Evolutionary conservation across 257 asterid species (phyloP).

Genomic region (Przewalskia tangutica): DNA sequence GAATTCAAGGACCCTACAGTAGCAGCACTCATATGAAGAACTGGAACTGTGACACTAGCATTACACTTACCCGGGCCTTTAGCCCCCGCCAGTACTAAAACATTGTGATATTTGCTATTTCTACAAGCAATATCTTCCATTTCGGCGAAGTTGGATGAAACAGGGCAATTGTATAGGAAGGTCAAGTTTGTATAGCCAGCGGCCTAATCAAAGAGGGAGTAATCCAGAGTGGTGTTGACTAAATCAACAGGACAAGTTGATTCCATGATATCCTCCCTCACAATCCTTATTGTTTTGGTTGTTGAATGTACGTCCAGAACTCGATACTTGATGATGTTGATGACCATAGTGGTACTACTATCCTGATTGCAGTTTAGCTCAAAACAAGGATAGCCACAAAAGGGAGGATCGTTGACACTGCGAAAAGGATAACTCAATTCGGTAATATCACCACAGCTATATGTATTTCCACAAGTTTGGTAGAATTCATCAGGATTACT

Average conservation of each 20-base stretch:
- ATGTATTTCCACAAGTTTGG: conserved; percentile 28
- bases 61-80: conserved; percentile 35
- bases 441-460: conserved; percentile 44
- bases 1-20: conserved; percentile 2
- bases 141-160: neutral
- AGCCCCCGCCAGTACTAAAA: conserved; percentile 30
- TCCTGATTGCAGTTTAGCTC: conserved; percentile 27
- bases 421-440: conserved; percentile 54
- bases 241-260: conserved; percentile 40
- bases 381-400: conserved; percentile 61
- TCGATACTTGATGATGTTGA: conserved; percentile 21
- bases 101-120: conserved; percentile 3
- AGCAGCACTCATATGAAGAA: conserved; percentile 12
- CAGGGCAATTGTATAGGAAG: conserved; percentile 47
- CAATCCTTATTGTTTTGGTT: conserved; percentile 35
- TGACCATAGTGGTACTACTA: conserved; percentile 30
- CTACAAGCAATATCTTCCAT: conserved; percentile 18
- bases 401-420: conserved; percentile 28
- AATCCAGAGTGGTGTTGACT: conserved; percentile 49
- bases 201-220: conserved; percentile 32
- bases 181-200: conserved; percentile 35
- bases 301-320: conserved; percentile 29
- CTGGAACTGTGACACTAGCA: conserved; percentile 42
- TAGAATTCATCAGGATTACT: conserved; percentile 16
- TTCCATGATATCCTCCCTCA: conserved; percentile 40